Evolutionary conservation across 2,329 filamentous ascomycete genomes (phyloP).

Genomic region (Epichloe sp.): DNA sequence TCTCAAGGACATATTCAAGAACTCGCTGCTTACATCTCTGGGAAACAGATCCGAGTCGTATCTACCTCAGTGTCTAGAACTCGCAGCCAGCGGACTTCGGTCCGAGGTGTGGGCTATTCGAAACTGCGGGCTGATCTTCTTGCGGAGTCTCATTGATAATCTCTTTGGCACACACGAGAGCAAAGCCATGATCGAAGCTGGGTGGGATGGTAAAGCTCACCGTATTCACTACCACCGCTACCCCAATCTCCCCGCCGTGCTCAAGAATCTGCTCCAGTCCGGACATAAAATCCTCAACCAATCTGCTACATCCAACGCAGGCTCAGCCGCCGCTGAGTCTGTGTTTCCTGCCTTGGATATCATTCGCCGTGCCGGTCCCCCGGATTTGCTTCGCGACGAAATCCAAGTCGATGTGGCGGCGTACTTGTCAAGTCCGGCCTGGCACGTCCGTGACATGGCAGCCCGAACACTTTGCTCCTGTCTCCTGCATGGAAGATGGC

Average conservation of each 20-base stretch:
- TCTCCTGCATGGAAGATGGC: constrained; percentile 38
- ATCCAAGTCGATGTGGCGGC: constrained; percentile 45
- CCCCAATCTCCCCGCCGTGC: constrained; percentile 47
- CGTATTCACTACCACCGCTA: constrained; percentile 60
- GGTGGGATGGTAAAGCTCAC: constrained; percentile 51
- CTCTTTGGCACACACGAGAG: constrained; percentile 65
- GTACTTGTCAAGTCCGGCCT: constrained; percentile 56
- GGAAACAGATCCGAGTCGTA: constrained; percentile 60
- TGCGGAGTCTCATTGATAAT: constrained; percentile 71
- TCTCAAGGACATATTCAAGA: constrained; percentile 82
- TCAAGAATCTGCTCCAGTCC: constrained; percentile 47
- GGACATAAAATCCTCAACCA: constrained; percentile 32
- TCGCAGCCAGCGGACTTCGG: constrained; percentile 69
- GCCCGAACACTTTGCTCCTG: constrained; percentile 59
- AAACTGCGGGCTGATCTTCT: constrained; percentile 82
- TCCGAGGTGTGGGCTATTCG: constrained; percentile 86
- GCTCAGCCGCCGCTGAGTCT: constrained; percentile 38
- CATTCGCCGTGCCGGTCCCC: constrained; percentile 57
- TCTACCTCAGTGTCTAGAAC: constrained; percentile 57
- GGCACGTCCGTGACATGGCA: constrained; percentile 73
- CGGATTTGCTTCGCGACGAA: constrained; percentile 37
- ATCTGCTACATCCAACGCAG: constrained; percentile 14
- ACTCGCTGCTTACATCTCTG: constrained; percentile 60
- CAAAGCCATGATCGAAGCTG: constrained; percentile 46
- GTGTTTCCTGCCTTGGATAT: constrained; percentile 79